Percentiles rank a stretch among this genome's conserved stretches.
Evolutionary conservation across 345 rosid genomes (phyloP).

Genomic region (Aquilaria sinensis): DNA sequence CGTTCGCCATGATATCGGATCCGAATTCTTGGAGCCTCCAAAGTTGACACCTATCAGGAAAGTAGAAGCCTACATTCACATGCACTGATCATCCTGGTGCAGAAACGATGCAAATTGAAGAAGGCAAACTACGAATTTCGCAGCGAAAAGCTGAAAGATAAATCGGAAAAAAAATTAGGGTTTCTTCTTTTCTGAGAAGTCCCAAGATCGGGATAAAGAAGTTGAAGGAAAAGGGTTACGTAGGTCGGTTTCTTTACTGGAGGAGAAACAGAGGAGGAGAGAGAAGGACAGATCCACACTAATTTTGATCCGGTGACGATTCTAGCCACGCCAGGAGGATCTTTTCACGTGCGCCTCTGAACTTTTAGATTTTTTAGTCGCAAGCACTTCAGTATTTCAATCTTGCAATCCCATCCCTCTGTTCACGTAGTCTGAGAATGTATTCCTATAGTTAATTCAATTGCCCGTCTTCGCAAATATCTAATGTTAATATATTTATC

Average conservation of each 20-base stretch:
- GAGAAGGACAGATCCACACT: conserved; percentile 7
- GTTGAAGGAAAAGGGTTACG: background rate
- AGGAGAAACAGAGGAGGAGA: conserved; percentile 5
- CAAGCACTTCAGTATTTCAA: background rate
- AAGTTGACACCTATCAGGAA: background rate
- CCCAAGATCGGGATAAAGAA: background rate
- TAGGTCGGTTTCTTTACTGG: conserved; percentile 18
- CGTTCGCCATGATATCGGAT: conserved; percentile 43
- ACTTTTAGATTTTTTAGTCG: background rate
- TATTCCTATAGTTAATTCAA: background rate
- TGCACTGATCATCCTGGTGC: background rate
- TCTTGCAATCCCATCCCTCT: background rate
- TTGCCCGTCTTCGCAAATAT: background rate
- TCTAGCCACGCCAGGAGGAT: conserved; percentile 6
- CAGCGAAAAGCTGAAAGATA: background rate
- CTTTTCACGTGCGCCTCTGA: background rate
- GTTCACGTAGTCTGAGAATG: background rate
- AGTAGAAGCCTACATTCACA: background rate
- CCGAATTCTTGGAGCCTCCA: background rate
- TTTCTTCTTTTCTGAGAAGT: conserved; percentile 10
- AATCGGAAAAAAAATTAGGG: conserved; percentile 17
- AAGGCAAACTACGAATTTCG: background rate
- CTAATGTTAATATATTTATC: too few species aligned
- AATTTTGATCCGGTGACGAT: conserved; percentile 2
- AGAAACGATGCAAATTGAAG: background rate